Conservation (phyloP, 1,284 basidiomycete species). For the Ceratorhiza oryzae-sativae region DNA sequence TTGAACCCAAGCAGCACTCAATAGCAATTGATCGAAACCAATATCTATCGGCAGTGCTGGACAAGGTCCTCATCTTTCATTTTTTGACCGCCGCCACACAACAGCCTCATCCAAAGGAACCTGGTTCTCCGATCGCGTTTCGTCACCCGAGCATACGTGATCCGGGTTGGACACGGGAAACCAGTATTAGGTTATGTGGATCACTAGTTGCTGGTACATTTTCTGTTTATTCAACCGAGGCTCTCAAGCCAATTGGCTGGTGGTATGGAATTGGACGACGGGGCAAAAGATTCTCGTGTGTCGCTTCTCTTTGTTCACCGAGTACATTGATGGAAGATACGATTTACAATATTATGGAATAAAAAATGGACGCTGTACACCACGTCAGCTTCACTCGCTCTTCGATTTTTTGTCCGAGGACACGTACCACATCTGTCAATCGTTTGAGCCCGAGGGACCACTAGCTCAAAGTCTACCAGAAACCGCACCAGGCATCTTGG, state of each 20-base stretch:
- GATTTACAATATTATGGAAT: no score
- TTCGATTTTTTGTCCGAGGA: not conserved
- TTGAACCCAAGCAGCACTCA: no score
- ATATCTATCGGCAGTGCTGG: not conserved
- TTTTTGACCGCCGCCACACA: not conserved
- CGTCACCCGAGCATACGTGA: not conserved
- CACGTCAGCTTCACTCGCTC: not conserved
- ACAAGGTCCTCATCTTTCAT: not conserved
- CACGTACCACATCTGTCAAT: not conserved
- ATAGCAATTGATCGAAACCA: not conserved
- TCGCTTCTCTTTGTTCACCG: no score
- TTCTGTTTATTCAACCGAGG: not conserved
- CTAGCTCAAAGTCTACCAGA: not conserved
- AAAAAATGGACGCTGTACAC: no score
- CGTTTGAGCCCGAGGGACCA: not conserved
- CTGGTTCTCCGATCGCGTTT: not conserved
- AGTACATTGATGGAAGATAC: no score
- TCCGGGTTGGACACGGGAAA: no score
- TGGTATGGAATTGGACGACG: not conserved
- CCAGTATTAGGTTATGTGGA: not conserved
- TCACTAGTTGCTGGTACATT: not conserved
- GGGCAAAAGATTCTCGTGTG: not conserved
- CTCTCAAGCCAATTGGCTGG: not conserved
- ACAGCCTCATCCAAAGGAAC: not conserved
- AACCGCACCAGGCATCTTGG: not conserved